These are phyloP conservation scores for Firmiana major DNA, from an alignment of 345 rosid genomes.

Conservation along the genomic window DNA sequence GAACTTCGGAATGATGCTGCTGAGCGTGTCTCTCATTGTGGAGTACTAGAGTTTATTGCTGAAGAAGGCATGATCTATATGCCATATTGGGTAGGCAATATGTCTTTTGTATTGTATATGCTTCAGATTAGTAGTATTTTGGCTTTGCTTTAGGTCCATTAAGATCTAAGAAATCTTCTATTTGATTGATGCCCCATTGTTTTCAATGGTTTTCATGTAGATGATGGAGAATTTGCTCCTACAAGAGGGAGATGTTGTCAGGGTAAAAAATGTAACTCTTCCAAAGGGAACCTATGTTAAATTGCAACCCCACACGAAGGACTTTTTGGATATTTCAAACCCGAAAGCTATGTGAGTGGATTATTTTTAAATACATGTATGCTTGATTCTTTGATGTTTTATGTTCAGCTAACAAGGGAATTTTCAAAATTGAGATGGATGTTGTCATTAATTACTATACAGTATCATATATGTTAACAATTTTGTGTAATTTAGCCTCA, in stretches of 20 bases:
- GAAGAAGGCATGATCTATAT: conserved; percentile 99
- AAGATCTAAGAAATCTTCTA: neutral
- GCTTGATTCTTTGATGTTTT: neutral
- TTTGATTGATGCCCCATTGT: neutral
- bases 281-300: conserved; percentile 96
- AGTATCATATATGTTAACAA: neutral
- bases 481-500: neutral
- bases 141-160: neutral
- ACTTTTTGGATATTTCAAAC: conserved; percentile 92
- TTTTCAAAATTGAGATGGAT: neutral
- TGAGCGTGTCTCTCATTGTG: conserved; percentile 92
- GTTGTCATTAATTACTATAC: neutral
- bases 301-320: conserved; percentile 93
- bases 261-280: conserved; percentile 83
- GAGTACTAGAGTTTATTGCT: conserved; percentile 94
- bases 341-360: conserved; percentile 93
- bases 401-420: conserved; percentile 1
- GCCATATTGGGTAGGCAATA: conserved; percentile 87
- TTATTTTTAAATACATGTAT: neutral
- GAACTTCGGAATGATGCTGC: conserved; percentile 78
- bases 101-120: neutral
- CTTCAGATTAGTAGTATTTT: neutral
- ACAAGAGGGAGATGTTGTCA: conserved; percentile 91
- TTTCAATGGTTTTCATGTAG: conserved; percentile 35
- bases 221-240: conserved; percentile 98